Percentiles rank a stretch among this genome's conserved stretches.
phyloP scores from a whole-genome alignment of 208 protist species.

The Kentomonas sorsogonicus region DNA sequence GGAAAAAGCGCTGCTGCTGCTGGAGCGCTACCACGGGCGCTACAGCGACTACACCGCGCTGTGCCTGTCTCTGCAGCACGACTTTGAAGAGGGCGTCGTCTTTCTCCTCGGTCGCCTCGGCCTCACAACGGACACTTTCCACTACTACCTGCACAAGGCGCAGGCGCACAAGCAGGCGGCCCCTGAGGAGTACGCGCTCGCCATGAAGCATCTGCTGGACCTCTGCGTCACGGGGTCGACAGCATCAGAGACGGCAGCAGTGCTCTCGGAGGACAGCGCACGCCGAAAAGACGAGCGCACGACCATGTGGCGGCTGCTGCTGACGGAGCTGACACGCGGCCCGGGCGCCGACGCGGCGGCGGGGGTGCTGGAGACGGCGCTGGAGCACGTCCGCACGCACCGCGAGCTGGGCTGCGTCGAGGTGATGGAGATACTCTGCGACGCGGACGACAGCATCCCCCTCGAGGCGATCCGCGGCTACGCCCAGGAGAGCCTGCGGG shows the following conservation, averaged over 20 bases:
- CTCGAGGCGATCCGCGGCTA: slow-evolving; percentile 87
- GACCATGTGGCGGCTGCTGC: slow-evolving; percentile 89
- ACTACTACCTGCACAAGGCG: slow-evolving; percentile 87
- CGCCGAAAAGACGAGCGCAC: slow-evolving; percentile 4
- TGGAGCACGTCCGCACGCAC: slow-evolving; percentile 77
- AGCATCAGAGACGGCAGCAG: too few relatives aligned
- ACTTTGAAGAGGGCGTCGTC: slow-evolving; percentile 86
- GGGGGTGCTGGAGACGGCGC: slow-evolving; percentile 43
- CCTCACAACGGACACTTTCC: slow-evolving; percentile 77
- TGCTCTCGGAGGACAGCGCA: slow-evolving; percentile 37
- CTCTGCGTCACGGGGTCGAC: too few relatives aligned
- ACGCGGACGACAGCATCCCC: slow-evolving; percentile 29
- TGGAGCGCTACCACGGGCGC: slow-evolving; percentile 42
- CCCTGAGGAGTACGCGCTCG: background rate
- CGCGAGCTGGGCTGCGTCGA: slow-evolving; percentile 88
- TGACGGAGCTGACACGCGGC: slow-evolving; percentile 74
- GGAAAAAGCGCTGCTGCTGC: slow-evolving; percentile 52
- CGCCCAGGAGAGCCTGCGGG: slow-evolving; percentile 49
- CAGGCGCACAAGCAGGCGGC: slow-evolving; percentile 24
- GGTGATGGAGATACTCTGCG: slow-evolving; percentile 87
- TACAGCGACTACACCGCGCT: slow-evolving; percentile 92
- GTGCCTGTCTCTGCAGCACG: slow-evolving; percentile 80
- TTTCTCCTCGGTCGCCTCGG: slow-evolving; percentile 82
- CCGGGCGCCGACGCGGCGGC: slow-evolving; percentile 22
- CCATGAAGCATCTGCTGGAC: too few relatives aligned